Percentiles rank a stretch among this genome's conserved stretches.
Conservation (phyloP, 2,329 filamentous ascomycete genomes). For the Aspergillus japonicus region DNA sequence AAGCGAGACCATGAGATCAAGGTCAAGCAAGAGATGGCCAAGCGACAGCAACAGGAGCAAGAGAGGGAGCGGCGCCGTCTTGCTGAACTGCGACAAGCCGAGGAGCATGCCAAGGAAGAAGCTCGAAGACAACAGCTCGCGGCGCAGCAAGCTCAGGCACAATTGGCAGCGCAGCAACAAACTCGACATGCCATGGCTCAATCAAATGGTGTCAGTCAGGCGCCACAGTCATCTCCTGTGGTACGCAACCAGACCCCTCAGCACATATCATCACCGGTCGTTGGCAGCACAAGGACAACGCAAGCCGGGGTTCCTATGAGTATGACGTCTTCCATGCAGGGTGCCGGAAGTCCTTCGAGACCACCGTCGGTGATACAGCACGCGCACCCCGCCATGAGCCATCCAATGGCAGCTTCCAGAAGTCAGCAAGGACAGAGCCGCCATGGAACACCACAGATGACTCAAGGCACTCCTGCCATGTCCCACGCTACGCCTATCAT, state of each 20-base stretch:
- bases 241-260: constrained; percentile 50
- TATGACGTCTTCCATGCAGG: constrained; percentile 45
- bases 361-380: constrained; percentile 49
- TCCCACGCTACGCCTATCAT: constrained; percentile 49
- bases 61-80: constrained; percentile 49
- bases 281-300: constrained; percentile 38
- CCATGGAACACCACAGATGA: constrained; percentile 50
- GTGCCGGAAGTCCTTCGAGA: constrained; percentile 47
- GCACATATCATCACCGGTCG: constrained; percentile 45
- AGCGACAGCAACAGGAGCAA: constrained; percentile 49
- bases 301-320: constrained; percentile 47
- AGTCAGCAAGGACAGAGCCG: constrained; percentile 49
- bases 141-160: constrained; percentile 49
- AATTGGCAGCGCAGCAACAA: constrained; percentile 45
- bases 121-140: constrained; percentile 39
- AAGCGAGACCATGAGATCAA: constrained; percentile 50
- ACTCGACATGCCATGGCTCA: constrained; percentile 54
- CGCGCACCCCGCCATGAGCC: constrained; percentile 46
- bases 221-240: constrained; percentile 48
- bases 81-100: constrained; percentile 43
- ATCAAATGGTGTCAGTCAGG: constrained; percentile 42
- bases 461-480: constrained; percentile 47
- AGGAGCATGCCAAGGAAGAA: constrained; percentile 45
- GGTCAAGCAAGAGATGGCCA: constrained; percentile 50
- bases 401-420: constrained; percentile 46